Base-by-base conservation (phyloP, 139 green algal genomes). In the Coccomyxa sp. region DNA sequence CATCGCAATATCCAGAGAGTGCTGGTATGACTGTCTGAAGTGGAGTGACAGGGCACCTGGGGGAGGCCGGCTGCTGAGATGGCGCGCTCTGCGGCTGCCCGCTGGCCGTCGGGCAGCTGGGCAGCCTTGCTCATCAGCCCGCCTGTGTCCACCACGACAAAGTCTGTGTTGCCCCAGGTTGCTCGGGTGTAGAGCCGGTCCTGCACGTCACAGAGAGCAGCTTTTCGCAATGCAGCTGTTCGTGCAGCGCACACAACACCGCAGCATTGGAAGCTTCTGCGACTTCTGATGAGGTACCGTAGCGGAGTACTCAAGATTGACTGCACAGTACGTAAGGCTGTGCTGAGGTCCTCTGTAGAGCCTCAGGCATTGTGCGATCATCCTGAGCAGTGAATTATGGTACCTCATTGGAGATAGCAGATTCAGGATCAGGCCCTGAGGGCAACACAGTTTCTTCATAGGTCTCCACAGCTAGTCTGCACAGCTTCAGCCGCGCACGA, bases 71-170 rank as follows among this genome's bases (percentile, higher is more conserved):
- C 83, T 8, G 84, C 92, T n/a, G 79, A 88, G 36, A 91, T 89
- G 9, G 84, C 90, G 35, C 69, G 29, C 75, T 80, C 68, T 81
- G 74, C 69, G 82, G 85, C 78, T 89, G 76, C 72, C 12, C 55
- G 55, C 8, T 71, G 36, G 18, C 92, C 84, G 33, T 78, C 80
- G 38, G 90, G 86, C 76, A 97, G 86, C 73, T 88, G 82, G 12
- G 85, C 84, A 16, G 90, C 91, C 35, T 95, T 89, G 70, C 86
- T 92, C 90, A 95, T 96, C 24, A 97, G 83, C 39, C 93, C 93
- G 81, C 96, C 96, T 9, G 96, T 99, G 86, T 99, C 96, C n/a
- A 98, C 90, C 24, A 99, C 44, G 33, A 97, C 84, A 90, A 98
- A 99, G 78, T 99, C 95, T 12, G 85, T 87, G 79, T 85, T 84